A percentile compares a stretch with the other conserved stretches of the same genome.
These are phyloP conservation scores for Boletellus ananiceps DNA, from an alignment of 768 basidiomycete species.

Conservation along the genomic window DNA sequence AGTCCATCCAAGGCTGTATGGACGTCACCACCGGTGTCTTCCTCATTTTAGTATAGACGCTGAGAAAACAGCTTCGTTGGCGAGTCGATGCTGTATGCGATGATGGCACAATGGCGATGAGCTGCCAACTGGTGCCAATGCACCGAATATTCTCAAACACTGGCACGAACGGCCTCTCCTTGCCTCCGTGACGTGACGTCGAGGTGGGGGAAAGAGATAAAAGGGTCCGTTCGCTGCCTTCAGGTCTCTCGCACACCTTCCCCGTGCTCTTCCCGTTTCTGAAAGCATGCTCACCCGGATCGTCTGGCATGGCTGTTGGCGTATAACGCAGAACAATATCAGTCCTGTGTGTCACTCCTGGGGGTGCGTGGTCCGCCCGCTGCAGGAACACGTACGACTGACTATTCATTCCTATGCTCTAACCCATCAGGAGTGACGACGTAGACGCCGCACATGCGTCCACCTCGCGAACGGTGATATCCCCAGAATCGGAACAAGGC, in stretches of 20 bases:
- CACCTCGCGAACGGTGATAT: neutral
- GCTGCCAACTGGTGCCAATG: no score
- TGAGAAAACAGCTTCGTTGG: no score
- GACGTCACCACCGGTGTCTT: no score
- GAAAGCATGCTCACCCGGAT: neutral
- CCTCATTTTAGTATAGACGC: no score
- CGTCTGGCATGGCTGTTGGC: neutral
- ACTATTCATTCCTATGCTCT: neutral
- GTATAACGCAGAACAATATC: neutral
- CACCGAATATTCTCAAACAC: no score
- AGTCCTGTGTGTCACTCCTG: neutral
- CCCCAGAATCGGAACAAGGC: neutral
- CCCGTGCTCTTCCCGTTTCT: neutral
- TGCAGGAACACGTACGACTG: neutral
- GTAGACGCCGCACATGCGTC: neutral
- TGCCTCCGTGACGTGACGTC: no score
- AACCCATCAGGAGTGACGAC: neutral
- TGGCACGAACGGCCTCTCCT: no score
- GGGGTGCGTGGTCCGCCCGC: neutral
- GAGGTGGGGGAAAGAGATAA: no score
- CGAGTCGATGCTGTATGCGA: no score
- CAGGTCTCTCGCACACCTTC: neutral
- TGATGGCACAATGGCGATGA: no score
- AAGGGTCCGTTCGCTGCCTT: neutral
- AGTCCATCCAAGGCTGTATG: no score